phyloP scores from a whole-genome alignment of 208 protist genomes.

The Leishmania tropica region DNA sequence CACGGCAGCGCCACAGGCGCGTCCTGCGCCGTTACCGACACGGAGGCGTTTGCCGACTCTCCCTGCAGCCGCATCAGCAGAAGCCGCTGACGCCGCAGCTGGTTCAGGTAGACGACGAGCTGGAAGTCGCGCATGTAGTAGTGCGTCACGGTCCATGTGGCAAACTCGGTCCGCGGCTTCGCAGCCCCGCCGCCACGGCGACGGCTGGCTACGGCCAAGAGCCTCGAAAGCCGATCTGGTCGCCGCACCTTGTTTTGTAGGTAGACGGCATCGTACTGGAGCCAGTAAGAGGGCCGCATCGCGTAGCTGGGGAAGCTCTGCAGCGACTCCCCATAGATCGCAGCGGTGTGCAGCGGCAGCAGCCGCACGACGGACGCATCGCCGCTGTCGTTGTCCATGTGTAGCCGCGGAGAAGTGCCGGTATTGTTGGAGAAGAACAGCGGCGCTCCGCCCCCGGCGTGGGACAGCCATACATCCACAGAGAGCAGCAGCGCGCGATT shows the following conservation, averaged over 20 bases:
- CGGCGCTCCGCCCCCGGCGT: conserved; percentile 5
- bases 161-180: neutral
- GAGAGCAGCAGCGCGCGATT: conserved; percentile 20
- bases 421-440: conserved; percentile 3
- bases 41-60: neutral
- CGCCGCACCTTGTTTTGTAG: conserved; percentile 3
- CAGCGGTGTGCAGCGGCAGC: conserved; percentile 22
- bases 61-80: neutral
- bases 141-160: conserved; percentile 20
- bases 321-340: conserved; percentile 18
- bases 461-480: conserved; percentile 19
- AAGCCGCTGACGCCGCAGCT: conserved; percentile 9
- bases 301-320: conserved; percentile 18
- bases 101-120: conserved; percentile 24
- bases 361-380: conserved; percentile 3
- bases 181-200: neutral
- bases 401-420: neutral
- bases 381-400: neutral
- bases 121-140: conserved; percentile 21
- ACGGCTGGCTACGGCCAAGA: neutral
- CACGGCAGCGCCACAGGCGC: neutral
- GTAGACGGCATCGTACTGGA: conserved; percentile 30
- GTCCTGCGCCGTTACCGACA: neutral
- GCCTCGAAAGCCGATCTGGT: neutral
- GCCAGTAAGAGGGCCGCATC: conserved; percentile 8